Conservation (phyloP, 2,329 filamentous ascomycete genomes). For the Rhinocladiella mackenziei region DNA sequence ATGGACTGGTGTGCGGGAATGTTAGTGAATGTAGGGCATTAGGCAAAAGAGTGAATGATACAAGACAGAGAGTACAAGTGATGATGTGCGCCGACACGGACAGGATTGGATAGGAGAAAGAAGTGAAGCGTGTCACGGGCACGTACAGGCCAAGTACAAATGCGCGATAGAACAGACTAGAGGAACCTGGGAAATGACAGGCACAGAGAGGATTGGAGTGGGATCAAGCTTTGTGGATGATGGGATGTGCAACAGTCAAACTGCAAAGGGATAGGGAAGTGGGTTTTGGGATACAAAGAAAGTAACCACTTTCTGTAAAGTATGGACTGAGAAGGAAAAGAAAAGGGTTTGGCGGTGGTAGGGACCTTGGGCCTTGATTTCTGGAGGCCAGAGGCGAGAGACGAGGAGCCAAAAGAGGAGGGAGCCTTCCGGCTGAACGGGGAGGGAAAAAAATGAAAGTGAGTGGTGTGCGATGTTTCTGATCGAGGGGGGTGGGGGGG, state of each 20-base stretch:
- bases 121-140: slow-evolving; percentile 12
- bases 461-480: too few species aligned
- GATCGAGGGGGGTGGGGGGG: too few species aligned
- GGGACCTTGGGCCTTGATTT: slow-evolving; percentile 5
- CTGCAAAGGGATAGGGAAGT: slow-evolving; percentile 27
- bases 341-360: slow-evolving; percentile 25
- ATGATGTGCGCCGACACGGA: not conserved
- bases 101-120: slow-evolving; percentile 1
- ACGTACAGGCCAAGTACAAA: slow-evolving; percentile 15
- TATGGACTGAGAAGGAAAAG: slow-evolving; percentile 7
- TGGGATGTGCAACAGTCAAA: slow-evolving; percentile 25
- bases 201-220: slow-evolving; percentile 11
- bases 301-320: slow-evolving; percentile 26
- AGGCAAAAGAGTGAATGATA: slow-evolving; percentile 3
- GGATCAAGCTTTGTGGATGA: slow-evolving; percentile 26
- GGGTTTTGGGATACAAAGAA: slow-evolving; percentile 24
- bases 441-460: too few species aligned
- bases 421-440: too few species aligned
- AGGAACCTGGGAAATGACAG: slow-evolving; percentile 22
- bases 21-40: slow-evolving; percentile 11
- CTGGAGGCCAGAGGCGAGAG: too few species aligned
- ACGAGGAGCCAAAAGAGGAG: not conserved
- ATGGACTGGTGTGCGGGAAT: slow-evolving; percentile 3
- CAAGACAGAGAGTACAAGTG: slow-evolving; percentile 5
- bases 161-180: slow-evolving; percentile 1